Evolutionary conservation across 768 basidiomycete species (phyloP), one percentile per base, ranked within the genome.

Genomic region (Mycena albidolilacea): DNA sequence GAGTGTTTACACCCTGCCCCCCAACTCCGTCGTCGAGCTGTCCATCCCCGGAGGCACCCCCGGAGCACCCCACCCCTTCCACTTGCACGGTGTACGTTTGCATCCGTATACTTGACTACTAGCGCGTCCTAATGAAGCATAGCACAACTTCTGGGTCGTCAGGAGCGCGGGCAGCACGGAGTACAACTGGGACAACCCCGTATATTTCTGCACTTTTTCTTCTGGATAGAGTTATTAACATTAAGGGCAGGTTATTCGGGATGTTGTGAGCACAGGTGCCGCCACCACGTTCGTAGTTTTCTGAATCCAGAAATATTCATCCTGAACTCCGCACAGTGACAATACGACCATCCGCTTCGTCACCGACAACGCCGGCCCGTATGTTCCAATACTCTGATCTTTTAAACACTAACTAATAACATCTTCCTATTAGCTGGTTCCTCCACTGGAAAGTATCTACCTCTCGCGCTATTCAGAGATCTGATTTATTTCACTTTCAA

Each of bases 301-400:
- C 23, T 6, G 14, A 17, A 12, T 39, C 23, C 2, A 12, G n/a
- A 3, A 14, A 37, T 1, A n/a, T 35, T 50, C 23, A 58, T 75
- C 62, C 9, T 65, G 81, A 72, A 82, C 50, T 10, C 37, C 66
- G 71, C 41, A 12, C 10, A 80, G 81, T 77, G 75, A 86, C 76
- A 85, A 86, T 46, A 84, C 84, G 7, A 68, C 62, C 17, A 80
- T 91, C 58, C 85, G 90, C 7, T 91, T 89, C 79, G 71, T 81
- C 19, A 89, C 90, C 3, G 86, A 92, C 77, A 91, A 91, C 79
- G 86, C 90, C 0, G 91, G 90, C 35, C 85, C 85, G 39, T 68
- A 35, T 5, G 59, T 59, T 7, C n/a, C 55, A 8, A 5, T 14
- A 1, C 7, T 7, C 15, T 39, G 8, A n/a, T 9, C 44, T 37